Percentiles rank a stretch among this genome's conserved stretches.
These are phyloP conservation scores for Botrytis deweyae DNA, from an alignment of 2,329 filamentous ascomycete genomes.

Conservation along the genomic window DNA sequence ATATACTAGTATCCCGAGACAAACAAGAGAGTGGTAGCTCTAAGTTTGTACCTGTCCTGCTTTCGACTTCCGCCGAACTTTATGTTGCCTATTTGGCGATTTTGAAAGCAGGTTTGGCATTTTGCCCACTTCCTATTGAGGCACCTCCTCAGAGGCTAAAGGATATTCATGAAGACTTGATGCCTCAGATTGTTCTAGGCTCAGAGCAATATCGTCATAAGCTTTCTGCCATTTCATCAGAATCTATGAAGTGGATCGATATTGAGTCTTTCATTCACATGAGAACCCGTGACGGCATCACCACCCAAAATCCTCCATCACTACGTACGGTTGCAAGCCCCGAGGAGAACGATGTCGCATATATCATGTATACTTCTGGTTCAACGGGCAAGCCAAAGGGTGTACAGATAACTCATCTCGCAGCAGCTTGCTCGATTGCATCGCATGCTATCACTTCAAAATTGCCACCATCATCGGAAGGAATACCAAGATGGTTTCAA, in stretches of 20 bases:
- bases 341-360: conserved; percentile 14
- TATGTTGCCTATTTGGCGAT: conserved; percentile 40
- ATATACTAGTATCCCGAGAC: neutral
- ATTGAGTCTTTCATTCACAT: conserved; percentile 11
- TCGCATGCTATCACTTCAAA: neutral
- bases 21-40: neutral
- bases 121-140: conserved; percentile 41
- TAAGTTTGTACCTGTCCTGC: conserved; percentile 4
- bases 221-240: neutral
- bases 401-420: conserved; percentile 41
- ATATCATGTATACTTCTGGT: conserved; percentile 26
- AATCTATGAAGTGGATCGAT: conserved; percentile 4
- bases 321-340: neutral
- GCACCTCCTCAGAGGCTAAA: conserved; percentile 23
- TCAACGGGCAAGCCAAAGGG: conserved; percentile 27
- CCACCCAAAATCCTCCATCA: neutral
- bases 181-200: neutral
- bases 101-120: conserved; percentile 40
- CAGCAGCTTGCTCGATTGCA: conserved; percentile 22
- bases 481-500: conserved; percentile 7
- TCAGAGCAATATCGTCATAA: conserved; percentile 2
- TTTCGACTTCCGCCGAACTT: conserved; percentile 35
- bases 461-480: conserved; percentile 4
- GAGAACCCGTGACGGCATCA: neutral
- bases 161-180: neutral